Evolutionary conservation across 2,329 filamentous ascomycete species (phyloP).

Genomic region (Berkeleyomyces basicola): DNA sequence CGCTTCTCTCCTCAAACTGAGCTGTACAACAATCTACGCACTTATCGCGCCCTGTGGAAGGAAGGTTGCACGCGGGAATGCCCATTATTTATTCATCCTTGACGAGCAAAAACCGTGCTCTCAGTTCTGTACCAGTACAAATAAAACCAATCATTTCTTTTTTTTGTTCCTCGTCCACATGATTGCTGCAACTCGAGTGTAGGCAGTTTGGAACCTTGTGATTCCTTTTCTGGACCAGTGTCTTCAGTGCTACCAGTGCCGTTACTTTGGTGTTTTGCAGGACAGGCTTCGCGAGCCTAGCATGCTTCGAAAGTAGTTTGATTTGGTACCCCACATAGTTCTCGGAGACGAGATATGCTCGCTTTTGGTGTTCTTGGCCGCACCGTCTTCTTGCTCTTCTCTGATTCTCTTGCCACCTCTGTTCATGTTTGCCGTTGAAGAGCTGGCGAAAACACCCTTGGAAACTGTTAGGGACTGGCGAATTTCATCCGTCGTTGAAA

Average conservation of each 20-base stretch:
- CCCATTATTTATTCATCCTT: background rate
- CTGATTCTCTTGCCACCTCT: background rate
- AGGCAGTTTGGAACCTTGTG: no score
- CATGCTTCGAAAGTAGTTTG: background rate
- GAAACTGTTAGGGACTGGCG: slow-evolving; percentile 5
- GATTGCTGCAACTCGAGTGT: background rate
- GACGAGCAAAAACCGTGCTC: background rate
- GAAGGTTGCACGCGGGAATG: background rate
- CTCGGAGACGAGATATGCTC: background rate
- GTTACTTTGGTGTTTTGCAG: background rate
- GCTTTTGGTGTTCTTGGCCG: background rate
- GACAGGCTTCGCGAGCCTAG: background rate
- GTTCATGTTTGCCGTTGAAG: background rate
- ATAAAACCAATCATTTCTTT: background rate
- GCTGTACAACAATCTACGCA: slow-evolving; percentile 1
- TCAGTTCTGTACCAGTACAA: slow-evolving; percentile 10
- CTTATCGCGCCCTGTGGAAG: background rate
- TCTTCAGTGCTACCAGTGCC: background rate
- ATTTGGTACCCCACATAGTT: background rate
- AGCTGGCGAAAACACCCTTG: background rate
- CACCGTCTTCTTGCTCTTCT: background rate
- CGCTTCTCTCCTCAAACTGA: background rate
- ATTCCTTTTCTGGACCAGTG: background rate
- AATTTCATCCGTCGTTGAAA: slow-evolving; percentile 10
- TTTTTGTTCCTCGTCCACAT: background rate